Evolutionary conservation across 371 early-diverging fungal species (phyloP), one percentile per base, ranked within the genome.

Genomic region (Apophysomyces sp.): DNA sequence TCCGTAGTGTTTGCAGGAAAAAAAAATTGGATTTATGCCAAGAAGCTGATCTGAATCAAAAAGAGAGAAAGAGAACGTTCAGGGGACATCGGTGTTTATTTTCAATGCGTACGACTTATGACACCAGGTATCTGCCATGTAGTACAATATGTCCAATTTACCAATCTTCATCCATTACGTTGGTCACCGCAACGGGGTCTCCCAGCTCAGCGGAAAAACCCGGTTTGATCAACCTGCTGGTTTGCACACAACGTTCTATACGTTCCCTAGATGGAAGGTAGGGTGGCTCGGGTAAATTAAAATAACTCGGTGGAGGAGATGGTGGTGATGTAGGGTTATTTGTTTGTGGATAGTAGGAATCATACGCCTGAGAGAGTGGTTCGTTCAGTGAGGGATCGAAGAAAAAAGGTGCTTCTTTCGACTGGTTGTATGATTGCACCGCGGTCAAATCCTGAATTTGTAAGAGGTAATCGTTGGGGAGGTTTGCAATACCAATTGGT

Each of bases 401-500:
- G 53, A 79, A 79, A 21, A 58, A 8, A 13, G 79, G 79, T 0
- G 67, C 51, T 57, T 71, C 76, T 29, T 68, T 71, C 1, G 67
- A 66, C 6, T 67, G 37, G 9, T 51, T 41, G 30, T 79, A 74
- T 4, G 66, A 62, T 30, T 66, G 66, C 2, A 79, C 67, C 4
- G 70, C 57, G 0, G 72, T 68, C 13, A 79, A 49, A 32, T 73
- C 60, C 2, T 74, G 76, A 7, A 79, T 69, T 27, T 74, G 69
- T 4, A 72, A 52, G 1, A 75, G 53, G 55, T 76, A 74, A 32
- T 76, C 65, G 70, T 98, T 94, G 32, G 97, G 89, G 26, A 97
- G 91, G 72, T 96, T 96, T 28, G 98, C 98, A 89, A 93, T 90
- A 16, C 94, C 91, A 13, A 84, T 80, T 24, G 80, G 80, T 9